phyloP scores from a whole-genome alignment of 768 basidiomycete genomes.

The Collybia nuda region DNA sequence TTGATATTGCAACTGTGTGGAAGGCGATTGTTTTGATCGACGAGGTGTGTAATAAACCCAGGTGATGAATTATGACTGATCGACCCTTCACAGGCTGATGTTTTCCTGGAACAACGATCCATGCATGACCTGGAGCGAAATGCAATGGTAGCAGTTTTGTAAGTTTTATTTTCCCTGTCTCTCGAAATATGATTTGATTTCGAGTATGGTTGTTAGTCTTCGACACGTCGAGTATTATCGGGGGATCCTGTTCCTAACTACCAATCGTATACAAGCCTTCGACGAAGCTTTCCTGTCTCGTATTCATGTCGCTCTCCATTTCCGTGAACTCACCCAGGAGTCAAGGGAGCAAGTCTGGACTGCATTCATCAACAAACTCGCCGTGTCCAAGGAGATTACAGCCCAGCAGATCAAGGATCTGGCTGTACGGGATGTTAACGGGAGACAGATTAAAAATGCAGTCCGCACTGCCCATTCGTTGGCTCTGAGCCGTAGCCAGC shows the following conservation, averaged over 20 bases:
- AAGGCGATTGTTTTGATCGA: slow-evolving; percentile 60
- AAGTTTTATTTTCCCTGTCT: slow-evolving; percentile 11
- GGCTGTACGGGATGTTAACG: slow-evolving; percentile 55
- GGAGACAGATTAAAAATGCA: slow-evolving; percentile 70
- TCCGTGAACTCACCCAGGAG: slow-evolving; percentile 51
- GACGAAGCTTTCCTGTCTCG: slow-evolving; percentile 71
- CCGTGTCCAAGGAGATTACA: slow-evolving; percentile 32
- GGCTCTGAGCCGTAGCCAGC: slow-evolving; percentile 47
- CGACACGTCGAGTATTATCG: slow-evolving; percentile 59
- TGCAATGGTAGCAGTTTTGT: slow-evolving; percentile 73
- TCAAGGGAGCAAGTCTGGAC: slow-evolving; percentile 63
- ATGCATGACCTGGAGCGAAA: slow-evolving; percentile 65
- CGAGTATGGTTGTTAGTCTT: slow-evolving; percentile 35
- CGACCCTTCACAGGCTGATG: slow-evolving; percentile 47
- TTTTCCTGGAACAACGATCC: slow-evolving; percentile 70
- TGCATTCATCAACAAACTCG: slow-evolving; percentile 54
- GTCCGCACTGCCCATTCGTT: slow-evolving; percentile 64
- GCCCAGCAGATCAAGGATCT: slow-evolving; percentile 43
- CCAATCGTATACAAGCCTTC: slow-evolving; percentile 57
- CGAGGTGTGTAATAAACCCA: slow-evolving; percentile 28
- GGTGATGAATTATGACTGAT: neutral
- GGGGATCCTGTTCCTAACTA: slow-evolving; percentile 57
- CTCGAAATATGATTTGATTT: slow-evolving; percentile 18
- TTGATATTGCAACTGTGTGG: slow-evolving; percentile 58
- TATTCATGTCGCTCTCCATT: slow-evolving; percentile 66